phyloP scores from a whole-genome alignment of 2,329 filamentous ascomycete species.

The Trichoderma koningii region DNA sequence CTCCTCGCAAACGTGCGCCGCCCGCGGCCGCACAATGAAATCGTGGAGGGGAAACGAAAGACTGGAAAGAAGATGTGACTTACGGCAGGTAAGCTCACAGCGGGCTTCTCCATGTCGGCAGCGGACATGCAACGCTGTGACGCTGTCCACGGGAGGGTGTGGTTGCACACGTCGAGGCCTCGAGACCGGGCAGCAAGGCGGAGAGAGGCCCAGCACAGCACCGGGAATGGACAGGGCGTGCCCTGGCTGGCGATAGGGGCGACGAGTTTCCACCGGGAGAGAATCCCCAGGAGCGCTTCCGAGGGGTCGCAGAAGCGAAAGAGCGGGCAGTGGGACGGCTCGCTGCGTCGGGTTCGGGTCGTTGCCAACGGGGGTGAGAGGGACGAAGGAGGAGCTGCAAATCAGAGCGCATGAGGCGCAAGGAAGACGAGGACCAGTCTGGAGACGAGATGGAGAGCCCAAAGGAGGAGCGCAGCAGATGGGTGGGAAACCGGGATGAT shows the following conservation, averaged over 20 bases:
- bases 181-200: background rate
- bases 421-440: constrained; percentile 10
- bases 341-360: background rate
- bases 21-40: background rate
- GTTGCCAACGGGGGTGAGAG: constrained; percentile 20
- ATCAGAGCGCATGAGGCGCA: constrained; percentile 2
- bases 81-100: constrained; percentile 6
- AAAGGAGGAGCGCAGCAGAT: constrained; percentile 18
- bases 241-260: background rate
- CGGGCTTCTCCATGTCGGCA: constrained; percentile 21
- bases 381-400: constrained; percentile 7
- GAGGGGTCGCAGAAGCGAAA: constrained; percentile 16
- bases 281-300: constrained; percentile 16
- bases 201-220: background rate
- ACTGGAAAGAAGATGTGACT: constrained; percentile 11
- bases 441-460: constrained; percentile 6
- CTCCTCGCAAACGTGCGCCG: background rate
- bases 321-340: constrained; percentile 20
- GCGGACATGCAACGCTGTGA: constrained; percentile 14
- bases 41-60: background rate
- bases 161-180: constrained; percentile 17
- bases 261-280: constrained; percentile 14
- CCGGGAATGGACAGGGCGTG: background rate
- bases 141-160: constrained; percentile 18
- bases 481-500: constrained; percentile 26